Conservation (phyloP, 1,284 basidiomycete species). For the Sporisorium reilianum region DNA sequence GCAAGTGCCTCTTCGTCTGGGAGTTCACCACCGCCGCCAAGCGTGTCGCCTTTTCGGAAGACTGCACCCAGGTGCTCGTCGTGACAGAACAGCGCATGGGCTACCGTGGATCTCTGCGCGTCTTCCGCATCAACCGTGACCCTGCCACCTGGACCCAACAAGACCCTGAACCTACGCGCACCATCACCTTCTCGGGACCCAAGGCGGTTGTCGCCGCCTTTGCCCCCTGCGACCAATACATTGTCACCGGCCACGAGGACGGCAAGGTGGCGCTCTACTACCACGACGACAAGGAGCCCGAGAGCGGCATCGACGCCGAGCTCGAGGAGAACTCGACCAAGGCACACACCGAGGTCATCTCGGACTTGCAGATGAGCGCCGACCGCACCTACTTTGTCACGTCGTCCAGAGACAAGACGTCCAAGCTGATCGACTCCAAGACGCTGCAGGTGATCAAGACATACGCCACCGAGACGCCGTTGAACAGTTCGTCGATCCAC, state of each 20-base stretch:
- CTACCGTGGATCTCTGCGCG: slow-evolving; percentile 76
- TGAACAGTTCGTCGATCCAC: slow-evolving; percentile 92
- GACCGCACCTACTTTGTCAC: slow-evolving; percentile 97
- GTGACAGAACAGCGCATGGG: slow-evolving; percentile 99
- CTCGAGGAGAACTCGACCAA: slow-evolving; percentile 80
- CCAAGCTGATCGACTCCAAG: slow-evolving; percentile 92
- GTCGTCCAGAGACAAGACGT: slow-evolving; percentile 94
- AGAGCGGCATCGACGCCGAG: slow-evolving; percentile 77
- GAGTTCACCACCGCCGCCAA: slow-evolving; percentile 98
- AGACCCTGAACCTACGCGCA: slow-evolving; percentile 60
- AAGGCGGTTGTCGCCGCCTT: slow-evolving; percentile 97
- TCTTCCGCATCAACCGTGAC: slow-evolving; percentile 79
- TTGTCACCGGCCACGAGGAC: slow-evolving; percentile 95
- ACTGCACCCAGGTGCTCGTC: slow-evolving; percentile 78
- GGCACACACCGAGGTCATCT: slow-evolving; percentile 70
- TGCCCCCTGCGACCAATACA: slow-evolving; percentile 80
- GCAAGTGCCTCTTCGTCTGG: slow-evolving; percentile 84
- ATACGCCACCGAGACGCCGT: slow-evolving; percentile 89
- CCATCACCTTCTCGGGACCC: slow-evolving; percentile 68
- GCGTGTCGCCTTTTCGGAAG: slow-evolving; percentile 85
- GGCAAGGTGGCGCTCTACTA: slow-evolving; percentile 78
- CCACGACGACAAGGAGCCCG: slow-evolving; percentile 67
- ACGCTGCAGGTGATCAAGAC: slow-evolving; percentile 92
- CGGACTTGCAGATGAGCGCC: slow-evolving; percentile 89
- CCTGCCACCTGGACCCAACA: slow-evolving; percentile 63